Base-by-base conservation (phyloP, 2,329 filamentous ascomycete genomes). In the Daldinia eschscholtzii region DNA sequence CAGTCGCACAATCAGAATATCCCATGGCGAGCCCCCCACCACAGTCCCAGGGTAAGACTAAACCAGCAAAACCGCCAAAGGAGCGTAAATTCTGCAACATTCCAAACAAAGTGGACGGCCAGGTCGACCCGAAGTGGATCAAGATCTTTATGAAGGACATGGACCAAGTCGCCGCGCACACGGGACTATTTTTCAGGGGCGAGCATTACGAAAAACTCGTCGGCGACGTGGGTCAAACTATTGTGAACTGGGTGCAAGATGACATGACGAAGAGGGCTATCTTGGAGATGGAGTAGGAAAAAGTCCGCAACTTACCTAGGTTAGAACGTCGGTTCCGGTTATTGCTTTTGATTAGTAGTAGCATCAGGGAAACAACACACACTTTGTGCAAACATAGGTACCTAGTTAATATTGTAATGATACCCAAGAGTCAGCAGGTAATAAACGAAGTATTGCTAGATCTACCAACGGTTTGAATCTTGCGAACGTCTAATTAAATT, bases 161-260 rank as follows among this genome's bases (percentile, higher is more conserved):
- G 68, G 94, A 97, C 76, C 93, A 97, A 79, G 92, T 97, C 0
- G 90, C 88, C 6, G 94, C 94, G 9, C 94, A 97, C 78, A 95
- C 93, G 69, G 91, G 92, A 0, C 82, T 97, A 58, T 97, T 97
- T 81, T 88, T 93, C 12, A 81, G 89, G 0, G 90, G 91, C 6
- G 85, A 89, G 67, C 90, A 92, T 64, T 95, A 96, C 76, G 91
- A 94, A 74, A 81, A 81, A 70, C 81, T 95, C n/a, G 89, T 95
- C n/a, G 90, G 90, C 0, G 91, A 94, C 78, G 90, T 93, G 2
- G 90, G 88, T 2, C 84, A 84, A 33, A 82, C 88, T 65, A 87
- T 96, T 64, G 84, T 89, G 70, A 83, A 83, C 18, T 96, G 93
- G 93, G 87, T 93, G 3, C 82, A 87, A 30, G 90, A 91, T 55